These are phyloP conservation scores for Phytopythium montanum DNA, from an alignment of 352 stramenopile genomes.

Conservation along the genomic window DNA sequence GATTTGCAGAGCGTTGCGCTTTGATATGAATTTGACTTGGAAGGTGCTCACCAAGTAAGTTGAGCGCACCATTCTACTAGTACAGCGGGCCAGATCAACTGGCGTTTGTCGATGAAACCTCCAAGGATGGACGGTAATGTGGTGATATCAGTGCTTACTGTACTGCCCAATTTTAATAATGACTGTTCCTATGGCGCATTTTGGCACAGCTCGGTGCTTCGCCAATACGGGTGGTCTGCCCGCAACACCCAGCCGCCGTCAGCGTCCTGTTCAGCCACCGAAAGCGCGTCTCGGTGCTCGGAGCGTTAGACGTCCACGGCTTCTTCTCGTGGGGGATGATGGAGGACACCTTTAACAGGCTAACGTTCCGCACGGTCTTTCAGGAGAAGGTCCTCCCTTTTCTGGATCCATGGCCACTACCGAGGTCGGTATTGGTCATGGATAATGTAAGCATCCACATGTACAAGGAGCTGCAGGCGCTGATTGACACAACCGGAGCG, in stretches of 20 bases:
- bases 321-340: conserved; percentile 14
- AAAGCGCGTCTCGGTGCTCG: conserved; percentile 15
- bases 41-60: conserved; percentile 15
- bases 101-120: conserved; percentile 17
- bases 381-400: conserved; percentile 50
- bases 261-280: conserved; percentile 10
- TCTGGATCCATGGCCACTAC: conserved; percentile 86
- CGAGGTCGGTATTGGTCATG: conserved; percentile 73
- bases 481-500: conserved; percentile 92
- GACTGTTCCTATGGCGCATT: too few species aligned
- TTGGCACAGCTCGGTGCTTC: neutral
- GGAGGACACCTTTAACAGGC: conserved; percentile 54
- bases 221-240: conserved; percentile 11
- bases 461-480: conserved; percentile 91
- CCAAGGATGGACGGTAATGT: conserved; percentile 9
- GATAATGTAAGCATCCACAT: conserved; percentile 72
- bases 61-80: neutral
- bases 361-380: conserved; percentile 85
- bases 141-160: too few species aligned
- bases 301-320: conserved; percentile 9
- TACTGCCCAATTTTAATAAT: neutral
- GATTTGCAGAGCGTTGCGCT: conserved; percentile 7
- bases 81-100: conserved; percentile 13
- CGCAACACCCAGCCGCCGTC: neutral
- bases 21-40: conserved; percentile 11